phyloP scores from a whole-genome alignment of 345 rosid genomes.

The Moricandia moricandioides region DNA sequence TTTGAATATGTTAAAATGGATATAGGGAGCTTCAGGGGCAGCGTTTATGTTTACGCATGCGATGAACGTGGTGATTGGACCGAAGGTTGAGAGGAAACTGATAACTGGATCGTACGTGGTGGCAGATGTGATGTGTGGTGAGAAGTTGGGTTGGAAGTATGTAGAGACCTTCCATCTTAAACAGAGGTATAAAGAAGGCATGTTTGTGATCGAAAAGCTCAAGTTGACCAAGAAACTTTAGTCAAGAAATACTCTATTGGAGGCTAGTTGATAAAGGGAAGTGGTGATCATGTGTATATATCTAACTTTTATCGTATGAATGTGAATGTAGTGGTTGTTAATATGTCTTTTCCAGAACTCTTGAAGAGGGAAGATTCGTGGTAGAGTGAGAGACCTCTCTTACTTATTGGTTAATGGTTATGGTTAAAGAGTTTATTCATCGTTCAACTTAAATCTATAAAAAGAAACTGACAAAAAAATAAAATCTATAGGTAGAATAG shows the following conservation, averaged over 20 bases:
- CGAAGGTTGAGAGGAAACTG: constrained; percentile 63
- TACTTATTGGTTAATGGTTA: background rate
- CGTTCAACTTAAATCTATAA: too few species aligned
- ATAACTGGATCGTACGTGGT: constrained; percentile 78
- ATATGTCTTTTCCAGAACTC: background rate
- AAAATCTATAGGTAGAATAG: too few species aligned
- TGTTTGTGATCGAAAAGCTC: constrained; percentile 67
- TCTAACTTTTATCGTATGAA: background rate
- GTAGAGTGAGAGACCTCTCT: background rate
- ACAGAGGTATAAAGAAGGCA: constrained; percentile 83
- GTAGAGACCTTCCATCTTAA: constrained; percentile 60
- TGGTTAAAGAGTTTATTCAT: too few species aligned
- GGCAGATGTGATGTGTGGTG: constrained; percentile 60
- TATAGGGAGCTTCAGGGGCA: constrained; percentile 66
- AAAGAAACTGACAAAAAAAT: too few species aligned
- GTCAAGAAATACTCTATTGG: background rate
- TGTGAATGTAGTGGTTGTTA: background rate
- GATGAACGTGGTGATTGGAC: constrained; percentile 67
- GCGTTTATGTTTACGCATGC: constrained; percentile 81
- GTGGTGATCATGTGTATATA: background rate
- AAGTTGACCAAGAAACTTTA: constrained; percentile 49
- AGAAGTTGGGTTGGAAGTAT: constrained; percentile 78
- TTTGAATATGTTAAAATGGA: background rate
- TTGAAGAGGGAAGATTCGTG: background rate
- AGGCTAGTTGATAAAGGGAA: too few species aligned